Base-by-base conservation (phyloP, 495 filamentous ascomycete genomes). In the Sabuloglossum arenarium region DNA sequence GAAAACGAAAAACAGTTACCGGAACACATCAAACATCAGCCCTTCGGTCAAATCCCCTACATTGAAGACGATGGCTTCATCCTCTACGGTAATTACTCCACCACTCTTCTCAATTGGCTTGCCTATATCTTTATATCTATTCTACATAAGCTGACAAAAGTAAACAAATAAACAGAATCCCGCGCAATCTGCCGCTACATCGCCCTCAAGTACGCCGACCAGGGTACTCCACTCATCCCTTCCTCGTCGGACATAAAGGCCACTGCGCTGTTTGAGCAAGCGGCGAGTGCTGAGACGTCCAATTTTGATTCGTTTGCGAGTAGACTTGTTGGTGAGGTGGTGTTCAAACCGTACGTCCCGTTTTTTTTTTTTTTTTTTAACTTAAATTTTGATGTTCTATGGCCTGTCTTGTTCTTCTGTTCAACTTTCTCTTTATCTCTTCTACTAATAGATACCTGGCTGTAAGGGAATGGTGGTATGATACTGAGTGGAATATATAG, bases 111-210 rank as follows among this genome's bases (percentile, higher is more conserved):
- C 59, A 53, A 16, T 16, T 8, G 34, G 34, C 16, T 39, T 39
- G 16, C 8, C 34, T 8, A 16, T 8, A 8, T 16, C 34, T 8
- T 16, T 39, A 39, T 8, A 16, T 39, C 45, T 9, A 24, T 10
- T 24, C 45, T 6, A 47, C 6, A 5, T 14, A 23, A n/a, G 12
- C 47, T 51, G 24, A 27, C 25, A 6, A 1, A 6, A n/a, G n/a
- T 1, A 21, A 10, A 23, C 25, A 1, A 11, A 27, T 27, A 14
- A 27, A 1, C 12, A 51, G 47, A 51, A 51, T 70, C 67, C 61
- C 69, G 69, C 54, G 67, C 69, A 56, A 70, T 72, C 64, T 72
- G 69, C 67, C 69, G 67, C 62, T 70, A 71, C 63, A 69, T 72
- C 63, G 66, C 69, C 55, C 64, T 46, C 30, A 70, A 68, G 59